Conservation (phyloP, 805 yeast species). For the Starmerella scarabaei region DNA sequence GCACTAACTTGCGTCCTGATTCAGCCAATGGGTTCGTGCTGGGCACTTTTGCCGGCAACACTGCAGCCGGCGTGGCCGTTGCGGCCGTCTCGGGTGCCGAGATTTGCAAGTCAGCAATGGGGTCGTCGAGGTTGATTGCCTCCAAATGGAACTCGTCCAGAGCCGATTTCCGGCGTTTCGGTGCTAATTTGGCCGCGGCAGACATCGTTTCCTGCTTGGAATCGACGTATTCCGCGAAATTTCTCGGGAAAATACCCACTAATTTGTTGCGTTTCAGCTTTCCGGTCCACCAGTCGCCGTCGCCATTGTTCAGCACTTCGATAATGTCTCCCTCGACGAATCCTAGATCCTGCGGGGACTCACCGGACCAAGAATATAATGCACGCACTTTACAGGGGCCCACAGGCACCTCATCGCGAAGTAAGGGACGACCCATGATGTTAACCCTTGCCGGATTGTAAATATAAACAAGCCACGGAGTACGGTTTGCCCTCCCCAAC, state of each 20-base stretch:
- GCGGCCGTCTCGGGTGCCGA: constrained; percentile 6
- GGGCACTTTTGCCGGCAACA: too few relatives aligned
- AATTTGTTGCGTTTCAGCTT: constrained; percentile 63
- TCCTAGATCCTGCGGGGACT: constrained; percentile 77
- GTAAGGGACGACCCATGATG: constrained; percentile 12
- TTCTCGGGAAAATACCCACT: constrained; percentile 77
- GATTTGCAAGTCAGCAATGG: constrained; percentile 13
- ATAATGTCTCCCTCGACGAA: constrained; percentile 88
- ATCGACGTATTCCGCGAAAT: constrained; percentile 53
- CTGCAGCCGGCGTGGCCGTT: too few relatives aligned
- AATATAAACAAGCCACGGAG: too few relatives aligned
- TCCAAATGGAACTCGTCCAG: constrained; percentile 1
- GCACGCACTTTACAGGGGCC: constrained; percentile 68
- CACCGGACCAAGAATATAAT: constrained; percentile 87
- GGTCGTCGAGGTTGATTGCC: constrained; percentile 1
- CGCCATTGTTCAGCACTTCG: constrained; percentile 66
- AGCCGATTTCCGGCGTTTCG: background rate
- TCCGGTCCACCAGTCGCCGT: constrained; percentile 92
- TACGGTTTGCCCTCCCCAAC: too few relatives aligned
- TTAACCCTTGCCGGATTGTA: background rate
- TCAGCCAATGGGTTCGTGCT: background rate
- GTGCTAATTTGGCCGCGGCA: constrained; percentile 12
- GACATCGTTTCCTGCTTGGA: constrained; percentile 17
- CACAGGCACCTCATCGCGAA: constrained; percentile 20
- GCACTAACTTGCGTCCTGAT: background rate